Base-by-base conservation (phyloP, 2,329 filamentous ascomycete genomes). In the Didymellaceae sp. region DNA sequence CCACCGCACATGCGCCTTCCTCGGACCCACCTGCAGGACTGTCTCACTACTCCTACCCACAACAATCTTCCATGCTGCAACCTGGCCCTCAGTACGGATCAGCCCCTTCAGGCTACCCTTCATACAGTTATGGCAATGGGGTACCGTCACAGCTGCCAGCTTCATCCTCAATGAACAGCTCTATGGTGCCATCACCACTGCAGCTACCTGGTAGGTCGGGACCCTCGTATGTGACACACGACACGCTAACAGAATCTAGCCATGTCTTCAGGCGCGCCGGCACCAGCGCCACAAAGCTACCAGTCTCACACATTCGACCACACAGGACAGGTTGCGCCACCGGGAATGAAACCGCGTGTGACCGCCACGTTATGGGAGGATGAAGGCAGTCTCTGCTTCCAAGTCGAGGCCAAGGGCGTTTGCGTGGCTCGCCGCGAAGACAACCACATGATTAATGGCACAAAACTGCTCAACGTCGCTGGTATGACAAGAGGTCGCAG, bases 361-460 rank as follows among this genome's bases (percentile, higher is more conserved):
- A 97, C 94, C 4, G 94, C 94, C 7, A 99, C 94, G 0, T 75
- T 99, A 18, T 99, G 94, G 94, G 94, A 97, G 78, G 94, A 99
- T 62, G 94, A 99, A 70, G 94, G 94, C 25, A 97, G 91, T 70
- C 80, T 97, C 22, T 99, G 94, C 77, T 99, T 97, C 71, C 94
- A 97, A 72, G 94, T 97, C 1, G 94, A 97, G 74, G 93, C 94
- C 3, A 88, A 94, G 61, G 93, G 93, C 38, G 93, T 99, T 44
- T 99, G 94, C 72, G 94, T 97, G 49, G 93, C 93, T 44, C 85
- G 94, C 61, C 83, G 94, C 71, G 93, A 97, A 84, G 91, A 91
- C 94, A 97, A 97, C 75, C 91, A 96, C 77, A 97, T 99, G 90
- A 97, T 99, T 74, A 99, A 97, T 67, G 94, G 94, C 14, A 99